phyloP scores from a whole-genome alignment of 1,284 basidiomycete species.

The Blastosporella zonata region DNA sequence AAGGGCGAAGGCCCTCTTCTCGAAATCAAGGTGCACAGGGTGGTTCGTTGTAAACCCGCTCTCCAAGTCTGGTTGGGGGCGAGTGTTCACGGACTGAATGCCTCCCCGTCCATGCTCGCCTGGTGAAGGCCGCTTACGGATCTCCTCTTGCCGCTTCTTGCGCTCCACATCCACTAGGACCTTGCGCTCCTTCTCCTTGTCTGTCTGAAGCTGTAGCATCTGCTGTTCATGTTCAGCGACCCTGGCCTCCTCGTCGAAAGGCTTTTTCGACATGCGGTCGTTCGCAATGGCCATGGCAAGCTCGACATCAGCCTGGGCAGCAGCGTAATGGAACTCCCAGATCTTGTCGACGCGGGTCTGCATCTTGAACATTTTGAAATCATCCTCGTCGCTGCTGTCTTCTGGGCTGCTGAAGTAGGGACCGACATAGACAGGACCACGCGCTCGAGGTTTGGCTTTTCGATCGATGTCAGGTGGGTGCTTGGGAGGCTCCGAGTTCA shows the following conservation, averaged over 20 bases:
- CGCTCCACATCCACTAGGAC: constrained; percentile 43
- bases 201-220: constrained; percentile 43
- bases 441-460: constrained; percentile 18
- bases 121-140: constrained; percentile 20
- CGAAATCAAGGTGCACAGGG: constrained; percentile 18
- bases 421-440: constrained; percentile 40
- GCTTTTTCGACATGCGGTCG: constrained; percentile 23
- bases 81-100: not conserved
- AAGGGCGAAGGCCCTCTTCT: constrained; percentile 16
- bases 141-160: constrained; percentile 34
- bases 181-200: constrained; percentile 51
- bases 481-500: constrained; percentile 19
- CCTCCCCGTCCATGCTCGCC: constrained; percentile 15
- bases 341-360: constrained; percentile 50
- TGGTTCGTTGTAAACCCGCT: constrained; percentile 8
- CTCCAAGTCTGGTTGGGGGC: constrained; percentile 12
- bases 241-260: constrained; percentile 23
- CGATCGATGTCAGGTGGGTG: constrained; percentile 21
- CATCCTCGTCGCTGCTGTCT: constrained; percentile 38
- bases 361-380: constrained; percentile 50
- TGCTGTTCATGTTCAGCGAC: constrained; percentile 45
- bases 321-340: constrained; percentile 50
- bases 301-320: constrained; percentile 44
- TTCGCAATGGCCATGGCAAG: constrained; percentile 43
- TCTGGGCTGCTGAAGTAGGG: constrained; percentile 38